Evolutionary conservation across 2,329 filamentous ascomycete species (phyloP).

Genomic region (Alternaria panax): DNA sequence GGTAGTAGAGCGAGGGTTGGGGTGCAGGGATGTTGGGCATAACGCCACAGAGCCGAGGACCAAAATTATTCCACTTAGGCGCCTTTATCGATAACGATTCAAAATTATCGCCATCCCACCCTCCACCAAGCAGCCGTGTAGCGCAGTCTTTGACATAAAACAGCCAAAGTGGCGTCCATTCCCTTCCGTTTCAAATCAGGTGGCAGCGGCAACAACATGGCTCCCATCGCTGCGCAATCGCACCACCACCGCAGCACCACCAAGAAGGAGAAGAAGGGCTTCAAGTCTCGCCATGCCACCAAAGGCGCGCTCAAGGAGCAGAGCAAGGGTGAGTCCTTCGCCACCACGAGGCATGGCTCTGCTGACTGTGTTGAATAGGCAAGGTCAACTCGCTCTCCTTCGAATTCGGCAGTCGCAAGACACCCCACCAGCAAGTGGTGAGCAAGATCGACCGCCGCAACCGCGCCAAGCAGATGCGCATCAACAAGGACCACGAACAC

Average conservation of each 20-base stretch:
- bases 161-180: conserved; percentile 48
- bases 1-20: neutral
- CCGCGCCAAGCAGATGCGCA: conserved; percentile 88
- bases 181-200: conserved; percentile 90
- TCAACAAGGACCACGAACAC: conserved; percentile 83
- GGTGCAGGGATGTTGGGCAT: conserved; percentile 6
- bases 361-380: conserved; percentile 60
- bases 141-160: conserved; percentile 19
- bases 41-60: conserved; percentile 31
- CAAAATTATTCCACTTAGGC: conserved; percentile 19
- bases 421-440: conserved; percentile 95
- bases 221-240: conserved; percentile 64
- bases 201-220: conserved; percentile 69
- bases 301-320: conserved; percentile 86
- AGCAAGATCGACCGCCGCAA: conserved; percentile 96
- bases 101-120: conserved; percentile 36
- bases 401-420: conserved; percentile 80
- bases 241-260: conserved; percentile 95
- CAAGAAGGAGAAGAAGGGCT: conserved; percentile 85
- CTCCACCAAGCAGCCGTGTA: conserved; percentile 17
- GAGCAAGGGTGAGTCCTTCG: conserved; percentile 71
- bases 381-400: conserved; percentile 68
- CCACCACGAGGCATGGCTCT: neutral
- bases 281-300: conserved; percentile 89
- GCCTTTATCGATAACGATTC: conserved; percentile 17